Evolutionary conservation across 768 basidiomycete genomes (phyloP).

Genomic region (Tricholoma sp.): DNA sequence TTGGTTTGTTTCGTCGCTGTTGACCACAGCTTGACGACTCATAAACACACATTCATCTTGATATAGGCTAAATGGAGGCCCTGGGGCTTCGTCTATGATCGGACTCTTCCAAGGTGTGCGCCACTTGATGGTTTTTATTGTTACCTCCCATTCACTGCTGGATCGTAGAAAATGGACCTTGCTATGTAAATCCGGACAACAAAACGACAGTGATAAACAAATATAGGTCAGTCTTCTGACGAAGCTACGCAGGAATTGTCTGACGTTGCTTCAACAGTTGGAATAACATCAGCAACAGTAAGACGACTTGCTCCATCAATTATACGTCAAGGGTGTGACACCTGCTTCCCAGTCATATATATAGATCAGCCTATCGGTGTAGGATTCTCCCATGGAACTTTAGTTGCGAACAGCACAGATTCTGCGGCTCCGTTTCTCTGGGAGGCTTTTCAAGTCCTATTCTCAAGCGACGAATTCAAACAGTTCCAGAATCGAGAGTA

Average conservation of each 20-base stretch:
- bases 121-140: too few relatives aligned
- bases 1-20: slow-evolving; percentile 33
- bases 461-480: slow-evolving; percentile 49
- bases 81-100: slow-evolving; percentile 60
- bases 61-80: slow-evolving; percentile 52
- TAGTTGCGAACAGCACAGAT: slow-evolving; percentile 52
- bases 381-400: slow-evolving; percentile 56
- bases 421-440: slow-evolving; percentile 55
- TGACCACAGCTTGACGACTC: too few relatives aligned
- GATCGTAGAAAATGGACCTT: slow-evolving; percentile 56
- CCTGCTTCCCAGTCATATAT: slow-evolving; percentile 47
- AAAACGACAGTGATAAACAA: slow-evolving; percentile 52
- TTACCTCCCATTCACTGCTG: too few relatives aligned
- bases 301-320: slow-evolving; percentile 11
- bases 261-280: slow-evolving; percentile 33
- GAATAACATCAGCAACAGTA: slow-evolving; percentile 66
- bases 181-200: slow-evolving; percentile 50
- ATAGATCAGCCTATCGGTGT: slow-evolving; percentile 67
- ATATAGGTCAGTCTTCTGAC: slow-evolving; percentile 36
- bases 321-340: background rate
- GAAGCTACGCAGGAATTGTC: too few relatives aligned
- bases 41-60: too few relatives aligned
- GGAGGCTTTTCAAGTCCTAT: slow-evolving; percentile 58
- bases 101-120: slow-evolving; percentile 55
- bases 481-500: slow-evolving; percentile 52